Conservation (phyloP, 495 filamentous ascomycete genomes). For the Podospora sp. region DNA sequence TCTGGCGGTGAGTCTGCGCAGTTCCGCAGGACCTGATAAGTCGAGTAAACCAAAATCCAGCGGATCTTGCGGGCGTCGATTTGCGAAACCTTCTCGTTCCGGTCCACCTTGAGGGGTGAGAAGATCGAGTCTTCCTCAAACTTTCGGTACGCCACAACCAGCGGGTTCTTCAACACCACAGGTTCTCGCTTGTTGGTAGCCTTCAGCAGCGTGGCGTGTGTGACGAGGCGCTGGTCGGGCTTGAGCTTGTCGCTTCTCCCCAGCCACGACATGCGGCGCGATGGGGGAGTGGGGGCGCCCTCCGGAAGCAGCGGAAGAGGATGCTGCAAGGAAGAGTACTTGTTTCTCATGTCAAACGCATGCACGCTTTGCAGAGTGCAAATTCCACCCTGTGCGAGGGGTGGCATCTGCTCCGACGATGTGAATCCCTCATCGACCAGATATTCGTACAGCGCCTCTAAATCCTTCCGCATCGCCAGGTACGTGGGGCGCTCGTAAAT, state of each 20-base stretch:
- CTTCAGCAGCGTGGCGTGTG: slow-evolving; percentile 41
- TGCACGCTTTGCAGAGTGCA: slow-evolving; percentile 62
- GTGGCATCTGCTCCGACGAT: slow-evolving; percentile 40
- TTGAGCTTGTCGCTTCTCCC: slow-evolving; percentile 17
- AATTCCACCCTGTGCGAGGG: slow-evolving; percentile 56
- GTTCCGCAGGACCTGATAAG: slow-evolving; percentile 65
- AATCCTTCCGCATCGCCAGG: slow-evolving; percentile 61
- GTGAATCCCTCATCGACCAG: slow-evolving; percentile 58
- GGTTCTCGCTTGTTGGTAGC: slow-evolving; percentile 43
- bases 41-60: slow-evolving; percentile 72
- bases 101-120: slow-evolving; percentile 41
- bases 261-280: slow-evolving; percentile 37
- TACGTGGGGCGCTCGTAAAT: slow-evolving; percentile 57
- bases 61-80: slow-evolving; percentile 64
- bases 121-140: slow-evolving; percentile 51
- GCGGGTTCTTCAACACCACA: slow-evolving; percentile 37
- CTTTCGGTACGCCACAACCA: slow-evolving; percentile 49
- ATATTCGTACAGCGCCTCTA: slow-evolving; percentile 63
- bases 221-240: slow-evolving; percentile 37
- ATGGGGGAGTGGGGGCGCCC: slow-evolving; percentile 19
- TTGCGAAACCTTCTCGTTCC: slow-evolving; percentile 45
- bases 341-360: slow-evolving; percentile 60
- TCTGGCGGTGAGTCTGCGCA: slow-evolving; percentile 43
- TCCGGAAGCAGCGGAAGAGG: slow-evolving; percentile 63
- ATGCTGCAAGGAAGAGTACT: slow-evolving; percentile 55